Conservation (phyloP, 768 basidiomycete species). For the Boletus rubescentipes region DNA sequence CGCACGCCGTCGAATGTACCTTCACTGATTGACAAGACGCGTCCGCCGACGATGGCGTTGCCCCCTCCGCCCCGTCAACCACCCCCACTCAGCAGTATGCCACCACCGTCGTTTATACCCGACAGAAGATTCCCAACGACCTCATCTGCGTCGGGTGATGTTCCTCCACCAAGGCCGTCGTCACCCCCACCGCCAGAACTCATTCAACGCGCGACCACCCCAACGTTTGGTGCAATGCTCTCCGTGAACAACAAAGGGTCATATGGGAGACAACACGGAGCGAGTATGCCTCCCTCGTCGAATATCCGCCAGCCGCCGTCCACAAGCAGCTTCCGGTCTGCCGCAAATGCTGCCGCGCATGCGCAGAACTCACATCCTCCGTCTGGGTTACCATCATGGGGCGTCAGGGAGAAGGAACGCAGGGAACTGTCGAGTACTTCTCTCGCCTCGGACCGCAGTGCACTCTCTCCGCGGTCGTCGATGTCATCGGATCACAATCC, state of each 20-base stretch:
- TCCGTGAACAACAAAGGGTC: constrained; percentile 51
- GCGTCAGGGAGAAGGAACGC: constrained; percentile 51
- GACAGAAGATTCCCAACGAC: constrained; percentile 53
- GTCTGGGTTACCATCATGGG: constrained; percentile 47
- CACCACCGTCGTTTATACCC: constrained; percentile 74
- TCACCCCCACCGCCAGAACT: constrained; percentile 94
- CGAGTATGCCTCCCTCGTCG: constrained; percentile 71
- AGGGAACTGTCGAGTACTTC: constrained; percentile 68
- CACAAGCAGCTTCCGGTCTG: constrained; percentile 81
- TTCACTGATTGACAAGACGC: constrained; percentile 66
- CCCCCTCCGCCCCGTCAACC: constrained; percentile 78
- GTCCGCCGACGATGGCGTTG: constrained; percentile 81
- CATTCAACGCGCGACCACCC: constrained; percentile 88
- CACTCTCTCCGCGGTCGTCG: constrained; percentile 74
- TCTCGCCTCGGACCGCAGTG: constrained; percentile 65
- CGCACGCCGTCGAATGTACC: constrained; percentile 61
- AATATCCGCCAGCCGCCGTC: constrained; percentile 72
- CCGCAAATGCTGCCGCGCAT: constrained; percentile 57
- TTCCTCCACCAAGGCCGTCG: constrained; percentile 81
- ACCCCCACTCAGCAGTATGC: constrained; percentile 70
- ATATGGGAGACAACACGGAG: constrained; percentile 61
- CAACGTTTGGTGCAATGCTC: constrained; percentile 67
- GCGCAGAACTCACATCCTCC: constrained; percentile 45
- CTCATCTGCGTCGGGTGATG: constrained; percentile 49
- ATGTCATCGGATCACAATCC: constrained; percentile 75